Evolutionary conservation across 345 rosid species (phyloP), one percentile per base, ranked within the genome.

Genomic region (Dipteronia sinensis): DNA sequence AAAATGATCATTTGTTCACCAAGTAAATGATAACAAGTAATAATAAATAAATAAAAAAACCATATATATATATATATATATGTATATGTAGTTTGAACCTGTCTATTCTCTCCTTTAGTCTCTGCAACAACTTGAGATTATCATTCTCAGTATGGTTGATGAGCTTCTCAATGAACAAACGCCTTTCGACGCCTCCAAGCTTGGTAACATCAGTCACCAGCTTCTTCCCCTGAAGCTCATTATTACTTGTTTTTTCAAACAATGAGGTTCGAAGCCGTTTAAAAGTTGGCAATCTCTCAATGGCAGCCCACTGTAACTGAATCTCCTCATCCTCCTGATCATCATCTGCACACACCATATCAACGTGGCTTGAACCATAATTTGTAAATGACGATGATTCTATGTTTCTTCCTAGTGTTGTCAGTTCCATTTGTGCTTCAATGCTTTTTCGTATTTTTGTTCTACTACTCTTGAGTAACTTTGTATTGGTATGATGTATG

Each of bases 261-360:
- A 91, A 46, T 53, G 86, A 85, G 53, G 90, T 86, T n/a, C 80
- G 79, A 44, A 78, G 53, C 67, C 95, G 80, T 75, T 82, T 74
- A 47, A 81, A 64, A 15, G 91, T 89, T 10, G 93, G 93, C 42
- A 91, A 69, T 27, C 80, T 91, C 78, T 91, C 89, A 75, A 91
- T 75, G 3, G 74, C 87, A 71, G 82, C 86, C 89, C 93, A 89
- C 67, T 85, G 93, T 59, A 77, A 74, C 23, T 76, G 76, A 80
- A 78, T 53, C 69, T 82, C 79, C 4, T 81, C 86, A 69, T 85
- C 84, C 62, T 56, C 81, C 0, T 70, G n/a, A n/a, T n/a, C n/a
- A n/a, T n/a, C n/a, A n/a, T n/a, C n/a, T n/a, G n/a, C n/a, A n/a
- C n/a, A n/a, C n/a, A n/a, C 38, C 38, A 6, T 40, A 22, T 31